These are phyloP conservation scores for Aspergillus affinis DNA, from an alignment of 495 filamentous ascomycete genomes.

Conservation along the genomic window DNA sequence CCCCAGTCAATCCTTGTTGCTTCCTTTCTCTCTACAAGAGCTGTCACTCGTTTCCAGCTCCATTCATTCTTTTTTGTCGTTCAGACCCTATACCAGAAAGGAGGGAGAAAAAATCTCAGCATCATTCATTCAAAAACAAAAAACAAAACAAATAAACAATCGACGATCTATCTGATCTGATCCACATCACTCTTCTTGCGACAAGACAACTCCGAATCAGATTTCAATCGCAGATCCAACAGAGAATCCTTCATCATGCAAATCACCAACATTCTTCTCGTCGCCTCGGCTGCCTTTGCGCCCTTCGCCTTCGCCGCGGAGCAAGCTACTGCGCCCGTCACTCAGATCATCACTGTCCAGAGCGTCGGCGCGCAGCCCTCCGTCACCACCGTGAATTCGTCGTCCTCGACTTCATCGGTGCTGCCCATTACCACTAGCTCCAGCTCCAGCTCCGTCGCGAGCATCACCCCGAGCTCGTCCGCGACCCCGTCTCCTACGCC, in stretches of 20 bases:
- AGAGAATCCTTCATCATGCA: conserved; percentile 29
- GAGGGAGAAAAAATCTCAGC: conserved; percentile 7
- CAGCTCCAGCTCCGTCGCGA: conserved; percentile 9
- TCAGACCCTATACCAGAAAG: conserved; percentile 6
- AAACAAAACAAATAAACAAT: neutral
- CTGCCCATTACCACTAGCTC: conserved; percentile 24
- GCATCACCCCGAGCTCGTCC: conserved; percentile 24
- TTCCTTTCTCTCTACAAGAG: conserved; percentile 27
- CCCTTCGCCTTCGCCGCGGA: conserved; percentile 35
- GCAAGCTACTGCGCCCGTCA: conserved; percentile 19
- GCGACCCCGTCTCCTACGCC: conserved; percentile 19
- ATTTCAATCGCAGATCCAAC: neutral
- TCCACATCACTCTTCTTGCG: neutral
- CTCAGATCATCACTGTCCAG: conserved; percentile 34
- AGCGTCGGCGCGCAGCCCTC: conserved; percentile 31
- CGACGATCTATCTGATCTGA: neutral
- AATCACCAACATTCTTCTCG: conserved; percentile 36
- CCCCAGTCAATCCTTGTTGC: conserved; percentile 14
- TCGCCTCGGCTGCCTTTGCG: conserved; percentile 32
- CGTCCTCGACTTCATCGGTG: conserved; percentile 19
- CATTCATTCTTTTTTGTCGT: conserved; percentile 35
- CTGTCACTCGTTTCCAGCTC: conserved; percentile 44
- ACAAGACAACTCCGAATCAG: conserved; percentile 13
- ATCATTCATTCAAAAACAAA: neutral
- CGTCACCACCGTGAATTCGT: conserved; percentile 16